A percentile compares a stretch with the other conserved stretches of the same genome.
phyloP scores from a whole-genome alignment of 2,329 filamentous ascomycete genomes.

The Dothideomycetes sp. region DNA sequence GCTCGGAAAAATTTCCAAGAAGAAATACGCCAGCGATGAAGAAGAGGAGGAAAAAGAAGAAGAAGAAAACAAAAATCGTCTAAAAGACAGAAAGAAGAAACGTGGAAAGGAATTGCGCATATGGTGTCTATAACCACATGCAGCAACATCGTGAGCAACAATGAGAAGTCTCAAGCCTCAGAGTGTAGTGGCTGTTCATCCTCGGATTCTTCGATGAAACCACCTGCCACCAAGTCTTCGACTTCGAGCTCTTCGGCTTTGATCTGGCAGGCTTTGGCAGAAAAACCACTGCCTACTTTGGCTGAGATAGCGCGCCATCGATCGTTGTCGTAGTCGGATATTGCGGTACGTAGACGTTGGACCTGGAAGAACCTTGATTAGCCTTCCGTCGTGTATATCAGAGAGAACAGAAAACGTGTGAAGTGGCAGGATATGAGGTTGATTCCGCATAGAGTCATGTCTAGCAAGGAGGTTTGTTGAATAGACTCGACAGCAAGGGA shows the following conservation, averaged over 20 bases:
- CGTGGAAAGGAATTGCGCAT: too few relatives aligned
- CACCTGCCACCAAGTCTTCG: conserved; percentile 14
- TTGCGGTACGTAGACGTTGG: conserved; percentile 63
- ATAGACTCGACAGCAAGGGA: too few relatives aligned
- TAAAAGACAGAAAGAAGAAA: too few relatives aligned
- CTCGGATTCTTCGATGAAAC: not conserved
- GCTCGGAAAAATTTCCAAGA: too few relatives aligned
- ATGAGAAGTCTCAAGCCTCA: not conserved
- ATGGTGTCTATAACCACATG: too few relatives aligned
- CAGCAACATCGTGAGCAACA: not conserved
- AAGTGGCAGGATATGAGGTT: too few relatives aligned
- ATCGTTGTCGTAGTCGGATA: conserved; percentile 81
- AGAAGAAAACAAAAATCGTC: too few relatives aligned
- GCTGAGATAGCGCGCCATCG: conserved; percentile 87
- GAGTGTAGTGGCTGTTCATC: not conserved
- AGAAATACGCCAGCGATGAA: too few relatives aligned
- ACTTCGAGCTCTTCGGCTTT: conserved; percentile 55
- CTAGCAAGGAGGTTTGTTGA: too few relatives aligned
- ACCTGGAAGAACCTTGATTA: too few relatives aligned
- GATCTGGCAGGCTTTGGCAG: conserved; percentile 76
- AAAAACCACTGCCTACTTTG: conserved; percentile 85
- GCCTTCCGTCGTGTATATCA: not conserved
- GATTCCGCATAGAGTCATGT: too few relatives aligned
- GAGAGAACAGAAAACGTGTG: not conserved
- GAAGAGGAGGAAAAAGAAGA: too few relatives aligned